Evolutionary conservation across 306 rosid species (phyloP), one percentile per base, ranked within the genome.

Genomic region (Cyclanthera cordifolia): DNA sequence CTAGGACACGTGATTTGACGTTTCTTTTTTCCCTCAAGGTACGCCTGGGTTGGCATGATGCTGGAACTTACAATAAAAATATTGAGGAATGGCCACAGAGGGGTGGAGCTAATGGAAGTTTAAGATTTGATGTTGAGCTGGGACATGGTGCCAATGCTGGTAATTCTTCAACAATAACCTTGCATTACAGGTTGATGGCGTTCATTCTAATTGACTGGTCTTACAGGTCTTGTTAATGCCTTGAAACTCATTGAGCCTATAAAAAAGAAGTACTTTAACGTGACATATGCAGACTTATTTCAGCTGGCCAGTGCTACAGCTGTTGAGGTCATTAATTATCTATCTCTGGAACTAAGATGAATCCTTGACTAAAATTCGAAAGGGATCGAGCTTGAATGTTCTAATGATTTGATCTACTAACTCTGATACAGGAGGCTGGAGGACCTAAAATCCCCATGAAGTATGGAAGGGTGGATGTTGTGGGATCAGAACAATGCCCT

Each of bases 41-140:
- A 75, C 97, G 96, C 66, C 66, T 94, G 79, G 99, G 97, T 64
- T 94, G 99, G 99, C 99, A 94, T 72, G 97, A 94, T 85, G 85
- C 99, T 78, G 96, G 97, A 71, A 90, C 99, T 53, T 94, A 83
- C 66, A 85, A 88, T 79, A 90, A 94, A 86, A 80, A 90, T 74
- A 90, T 90, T 53, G 89, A 88, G 85, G 97, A 94, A 72, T 93
- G 95, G 95, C 97, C 97, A 10, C 86, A 78, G 71, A 81, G 91
- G 76, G 97, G 99, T 16, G 99, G 99, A 75, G 96, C 99, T 37
- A 94, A 90, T 81, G 97, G 85, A 72, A 90, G 96, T 79, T 79
- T 94, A 77, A 90, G 90, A 84, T 90, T 85, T 79, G 96, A 94
- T 68, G 52, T 71, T 79, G 99, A 90, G 86, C 96, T 82, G 50